Base-by-base conservation (phyloP, 371 early-diverging fungal species). In the Amoeboaphelidium occidentale region DNA sequence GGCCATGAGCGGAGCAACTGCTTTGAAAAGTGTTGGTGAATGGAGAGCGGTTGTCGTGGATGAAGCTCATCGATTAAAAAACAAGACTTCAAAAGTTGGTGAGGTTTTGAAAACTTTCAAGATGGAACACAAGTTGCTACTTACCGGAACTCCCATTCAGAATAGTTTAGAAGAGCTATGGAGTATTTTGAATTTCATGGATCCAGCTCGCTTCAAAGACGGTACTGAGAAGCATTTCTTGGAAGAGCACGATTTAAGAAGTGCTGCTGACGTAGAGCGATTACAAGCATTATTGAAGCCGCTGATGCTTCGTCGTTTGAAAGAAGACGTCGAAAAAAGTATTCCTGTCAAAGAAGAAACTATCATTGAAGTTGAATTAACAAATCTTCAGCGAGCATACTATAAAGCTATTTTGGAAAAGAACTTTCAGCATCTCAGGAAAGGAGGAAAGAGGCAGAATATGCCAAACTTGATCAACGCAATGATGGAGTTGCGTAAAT, bases 41-140 rank as follows among this genome's bases (percentile, higher is more conserved):
- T 96, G 87, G 84, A 64, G 75, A 47, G 76, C 75, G 17, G 78
- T 73, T 39, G 81, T 93, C 14, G 75, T 97, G 49, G 97, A 97
- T 63, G 97, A 93, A 63, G 97, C 91, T 1, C 97, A 97, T 63
- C 68, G 87, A 43, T 65, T 97, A 43, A 97, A 97, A 62, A 90
- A 89, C 63, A 75, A 60, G 60, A 55, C 70, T 6, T 74, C 77
- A 28, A 82, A 81, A 55, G 73, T 79, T 6, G 64, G 74, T 1
- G 75, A 71, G 49, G 61, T 68, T 25, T 61, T 89, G 24, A 79
- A 74, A 58, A 60, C 55, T 3, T 74, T 77, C 49, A 64, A 64
- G 13, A 66, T 81, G 58, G 76, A 74, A 45, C 79, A 84, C 55
- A 71, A 78, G 20, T 70, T 86, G 6, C 62, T 87, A 24, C 58